A percentile compares a stretch with the other conserved stretches of the same genome.
Conservation (phyloP, 2,329 filamentous ascomycete genomes). For the Fusarium coffeatum region DNA sequence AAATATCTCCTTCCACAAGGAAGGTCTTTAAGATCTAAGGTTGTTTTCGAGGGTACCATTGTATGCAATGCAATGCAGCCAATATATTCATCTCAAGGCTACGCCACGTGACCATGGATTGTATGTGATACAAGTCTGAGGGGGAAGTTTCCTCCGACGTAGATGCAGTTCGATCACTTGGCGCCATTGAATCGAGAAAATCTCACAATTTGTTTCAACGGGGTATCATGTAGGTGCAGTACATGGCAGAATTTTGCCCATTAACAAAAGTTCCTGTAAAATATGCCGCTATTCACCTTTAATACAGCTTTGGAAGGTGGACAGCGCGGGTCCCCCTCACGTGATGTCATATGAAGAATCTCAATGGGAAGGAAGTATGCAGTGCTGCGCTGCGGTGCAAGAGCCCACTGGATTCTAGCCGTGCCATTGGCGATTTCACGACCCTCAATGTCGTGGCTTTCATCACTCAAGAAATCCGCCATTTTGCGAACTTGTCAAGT, state of each 20-base stretch:
- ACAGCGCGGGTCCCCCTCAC: slow-evolving; percentile 16
- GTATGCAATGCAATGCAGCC: neutral
- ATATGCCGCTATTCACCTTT: slow-evolving; percentile 16
- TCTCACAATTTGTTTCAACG: slow-evolving; percentile 16
- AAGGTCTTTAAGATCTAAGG: neutral
- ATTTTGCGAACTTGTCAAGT: slow-evolving; percentile 41
- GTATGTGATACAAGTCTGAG: neutral
- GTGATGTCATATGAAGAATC: slow-evolving; percentile 36
- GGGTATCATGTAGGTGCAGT: neutral
- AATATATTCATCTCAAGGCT: neutral
- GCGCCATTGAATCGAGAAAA: neutral
- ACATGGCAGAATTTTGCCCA: neutral
- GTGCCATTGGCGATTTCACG: slow-evolving; percentile 28
- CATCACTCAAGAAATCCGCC: slow-evolving; percentile 44
- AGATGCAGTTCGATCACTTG: neutral
- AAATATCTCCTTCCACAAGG: neutral
- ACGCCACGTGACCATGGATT: slow-evolving; percentile 8
- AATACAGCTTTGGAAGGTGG: slow-evolving; percentile 31
- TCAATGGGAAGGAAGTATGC: slow-evolving; percentile 6
- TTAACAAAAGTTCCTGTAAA: slow-evolving; percentile 18
- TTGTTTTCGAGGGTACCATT: neutral
- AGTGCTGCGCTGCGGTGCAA: slow-evolving; percentile 1
- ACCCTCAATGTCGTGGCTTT: slow-evolving; percentile 46
- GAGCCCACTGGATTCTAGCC: slow-evolving; percentile 22
- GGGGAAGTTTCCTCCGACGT: neutral